Evolutionary conservation across 352 stramenopile genomes (phyloP).

Genomic region (Pythium phragmitis): DNA sequence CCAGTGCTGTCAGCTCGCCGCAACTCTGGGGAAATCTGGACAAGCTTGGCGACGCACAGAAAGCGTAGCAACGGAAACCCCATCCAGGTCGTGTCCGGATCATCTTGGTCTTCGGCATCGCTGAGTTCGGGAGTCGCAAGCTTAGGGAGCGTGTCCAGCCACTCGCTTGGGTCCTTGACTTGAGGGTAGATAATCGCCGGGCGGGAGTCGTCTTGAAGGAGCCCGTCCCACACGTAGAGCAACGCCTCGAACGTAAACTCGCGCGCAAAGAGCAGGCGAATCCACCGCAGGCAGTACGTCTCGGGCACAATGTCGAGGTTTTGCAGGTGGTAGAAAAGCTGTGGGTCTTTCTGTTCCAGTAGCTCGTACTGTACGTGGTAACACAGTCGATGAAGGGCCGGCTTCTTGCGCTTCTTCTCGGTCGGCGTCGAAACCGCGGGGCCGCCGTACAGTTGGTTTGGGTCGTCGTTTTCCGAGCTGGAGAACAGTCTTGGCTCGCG

Average conservation of each 20-base stretch:
- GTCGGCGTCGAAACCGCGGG: conserved; percentile 15
- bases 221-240: conserved; percentile 64
- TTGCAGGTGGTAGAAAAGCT: conserved; percentile 77
- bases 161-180: conserved; percentile 36
- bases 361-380: conserved; percentile 76
- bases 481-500: conserved; percentile 29
- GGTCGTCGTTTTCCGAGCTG: conserved; percentile 29
- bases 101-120: conserved; percentile 10
- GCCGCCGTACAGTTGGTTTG: conserved; percentile 27
- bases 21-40: conserved; percentile 57
- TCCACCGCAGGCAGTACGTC: conserved; percentile 81
- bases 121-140: conserved; percentile 10
- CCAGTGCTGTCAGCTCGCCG: conserved; percentile 60
- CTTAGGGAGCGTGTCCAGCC: conserved; percentile 38
- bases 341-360: conserved; percentile 73
- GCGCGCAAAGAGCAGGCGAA: conserved; percentile 73
- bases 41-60: conserved; percentile 62
- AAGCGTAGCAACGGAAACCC: conserved; percentile 71
- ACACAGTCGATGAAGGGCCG: conserved; percentile 64
- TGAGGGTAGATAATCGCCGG: conserved; percentile 38
- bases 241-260: conserved; percentile 70
- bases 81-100: conserved; percentile 35
- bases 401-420: conserved; percentile 29
- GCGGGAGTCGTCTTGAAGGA: conserved; percentile 48
- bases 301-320: conserved; percentile 81